Percentiles rank a stretch among this genome's conserved stretches.
Conservation (phyloP, 1,284 basidiomycete genomes). For the Cutaneotrichosporon mucoides region DNA sequence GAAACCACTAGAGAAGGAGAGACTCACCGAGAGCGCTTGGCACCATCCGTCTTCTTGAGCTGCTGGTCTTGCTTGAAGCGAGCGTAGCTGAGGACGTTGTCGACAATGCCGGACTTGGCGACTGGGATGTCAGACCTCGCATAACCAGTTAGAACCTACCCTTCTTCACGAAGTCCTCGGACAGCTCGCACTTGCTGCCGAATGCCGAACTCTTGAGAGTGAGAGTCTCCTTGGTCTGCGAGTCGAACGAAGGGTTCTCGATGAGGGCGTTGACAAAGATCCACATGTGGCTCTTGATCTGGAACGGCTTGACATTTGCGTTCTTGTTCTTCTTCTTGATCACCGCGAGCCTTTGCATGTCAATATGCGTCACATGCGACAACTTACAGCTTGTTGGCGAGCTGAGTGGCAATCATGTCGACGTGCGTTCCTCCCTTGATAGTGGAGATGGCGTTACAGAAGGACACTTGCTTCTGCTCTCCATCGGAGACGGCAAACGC, state of each 20-base stretch:
- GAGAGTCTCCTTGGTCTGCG: conserved; percentile 96
- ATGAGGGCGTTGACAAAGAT: conserved; percentile 95
- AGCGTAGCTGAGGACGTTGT: conserved; percentile 91
- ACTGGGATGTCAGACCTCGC: conserved; percentile 55
- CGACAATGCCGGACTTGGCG: conserved; percentile 83
- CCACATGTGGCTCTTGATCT: conserved; percentile 98
- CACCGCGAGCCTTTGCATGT: conserved; percentile 56
- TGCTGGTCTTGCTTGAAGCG: conserved; percentile 95
- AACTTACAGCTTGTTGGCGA: conserved; percentile 68
- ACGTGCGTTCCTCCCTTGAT: conserved; percentile 97
- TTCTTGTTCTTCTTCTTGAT: conserved; percentile 97
- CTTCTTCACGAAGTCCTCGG: conserved; percentile 95
- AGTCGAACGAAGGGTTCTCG: conserved; percentile 98
- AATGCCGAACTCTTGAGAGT: conserved; percentile 88
- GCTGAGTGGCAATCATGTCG: conserved; percentile 77
- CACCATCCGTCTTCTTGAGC: conserved; percentile 95
- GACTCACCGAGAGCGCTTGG: conserved; percentile 74
- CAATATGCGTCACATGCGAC: background rate
- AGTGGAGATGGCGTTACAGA: conserved; percentile 97
- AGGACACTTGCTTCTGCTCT: conserved; percentile 88
- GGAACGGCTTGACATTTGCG: conserved; percentile 82
- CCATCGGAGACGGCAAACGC: conserved; percentile 89
- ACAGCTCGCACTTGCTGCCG: conserved; percentile 76
- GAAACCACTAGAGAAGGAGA: background rate
- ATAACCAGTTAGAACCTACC: conserved; percentile 54